A percentile compares a stretch with the other conserved stretches of the same genome.
phyloP scores from a whole-genome alignment of 257 asterid species.

The Orobanche coerulescens region DNA sequence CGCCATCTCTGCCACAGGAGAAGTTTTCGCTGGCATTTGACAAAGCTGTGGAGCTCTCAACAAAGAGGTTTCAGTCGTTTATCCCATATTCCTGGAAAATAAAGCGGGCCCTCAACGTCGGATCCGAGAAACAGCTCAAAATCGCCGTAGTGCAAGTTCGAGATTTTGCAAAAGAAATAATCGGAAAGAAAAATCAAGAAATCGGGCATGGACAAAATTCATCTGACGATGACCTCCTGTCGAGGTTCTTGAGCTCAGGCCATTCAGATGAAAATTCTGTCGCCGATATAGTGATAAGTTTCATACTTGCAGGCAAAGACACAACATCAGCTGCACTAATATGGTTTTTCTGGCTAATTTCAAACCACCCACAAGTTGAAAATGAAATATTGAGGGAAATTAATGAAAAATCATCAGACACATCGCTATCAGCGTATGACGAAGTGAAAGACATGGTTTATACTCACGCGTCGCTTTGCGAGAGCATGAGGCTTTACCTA shows the following conservation, averaged over 20 bases:
- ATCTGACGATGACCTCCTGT: slow-evolving; percentile 33
- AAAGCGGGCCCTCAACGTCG: slow-evolving; percentile 22
- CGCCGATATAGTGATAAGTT: slow-evolving; percentile 35
- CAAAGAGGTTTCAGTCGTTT: slow-evolving; percentile 8
- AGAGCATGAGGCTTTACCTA: slow-evolving; percentile 47
- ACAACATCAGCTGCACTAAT: slow-evolving; percentile 39
- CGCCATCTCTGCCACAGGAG: slow-evolving; percentile 29
- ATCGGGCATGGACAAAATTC: slow-evolving; percentile 19
- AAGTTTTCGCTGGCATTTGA: slow-evolving; percentile 35
- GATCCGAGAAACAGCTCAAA: slow-evolving; percentile 32
- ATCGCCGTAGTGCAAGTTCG: slow-evolving; percentile 23
- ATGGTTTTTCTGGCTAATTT: slow-evolving; percentile 46
- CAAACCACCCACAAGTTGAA: slow-evolving; percentile 27
- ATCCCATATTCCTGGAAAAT: slow-evolving; percentile 31
- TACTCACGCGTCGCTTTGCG: slow-evolving; percentile 44
- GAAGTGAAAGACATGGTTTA: slow-evolving; percentile 46
- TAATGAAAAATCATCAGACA: slow-evolving; percentile 9
- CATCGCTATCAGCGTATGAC: slow-evolving; percentile 31
- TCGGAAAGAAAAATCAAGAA: slow-evolving; percentile 22
- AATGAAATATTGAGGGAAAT: slow-evolving; percentile 28
- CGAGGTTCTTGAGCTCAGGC: slow-evolving; percentile 37
- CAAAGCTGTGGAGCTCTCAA: slow-evolving; percentile 23
- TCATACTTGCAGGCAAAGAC: slow-evolving; percentile 41
- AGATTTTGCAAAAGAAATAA: slow-evolving; percentile 25
- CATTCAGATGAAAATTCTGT: slow-evolving; percentile 34